These are phyloP conservation scores for Obba rivulosa DNA, from an alignment of 768 basidiomycete genomes.

Conservation along the genomic window DNA sequence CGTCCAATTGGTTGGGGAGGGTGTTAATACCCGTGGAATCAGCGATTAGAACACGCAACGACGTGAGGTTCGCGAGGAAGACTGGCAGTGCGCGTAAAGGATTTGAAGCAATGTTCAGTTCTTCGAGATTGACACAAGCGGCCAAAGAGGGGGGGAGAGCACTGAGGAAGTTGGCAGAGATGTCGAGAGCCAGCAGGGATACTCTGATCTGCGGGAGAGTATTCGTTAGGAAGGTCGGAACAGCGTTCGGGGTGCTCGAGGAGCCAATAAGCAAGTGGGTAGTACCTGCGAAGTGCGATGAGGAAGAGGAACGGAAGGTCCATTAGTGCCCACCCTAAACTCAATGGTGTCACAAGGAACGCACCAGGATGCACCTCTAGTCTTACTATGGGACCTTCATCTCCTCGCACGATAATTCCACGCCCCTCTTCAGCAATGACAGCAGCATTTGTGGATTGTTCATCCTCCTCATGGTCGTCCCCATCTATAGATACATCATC, in stretches of 20 bases:
- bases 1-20: constrained; percentile 68
- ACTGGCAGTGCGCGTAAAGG: constrained; percentile 87
- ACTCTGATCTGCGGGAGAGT: constrained; percentile 67
- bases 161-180: constrained; percentile 82
- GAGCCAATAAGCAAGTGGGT: constrained; percentile 92
- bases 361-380: constrained; percentile 71
- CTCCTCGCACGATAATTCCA: constrained; percentile 75
- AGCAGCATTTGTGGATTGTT: constrained; percentile 71
- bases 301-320: not conserved
- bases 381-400: constrained; percentile 52
- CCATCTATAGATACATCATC: constrained; percentile 37
- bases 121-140: constrained; percentile 79
- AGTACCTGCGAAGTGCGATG: constrained; percentile 52
- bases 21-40: constrained; percentile 81
- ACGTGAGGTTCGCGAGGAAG: constrained; percentile 71
- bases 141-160: constrained; percentile 80
- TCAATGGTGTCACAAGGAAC: constrained; percentile 18
- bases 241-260: constrained; percentile 67
- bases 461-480: constrained; percentile 44
- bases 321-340: not conserved
- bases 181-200: constrained; percentile 87
- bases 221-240: constrained; percentile 68
- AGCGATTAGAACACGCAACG: constrained; percentile 86
- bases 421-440: constrained; percentile 81
- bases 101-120: constrained; percentile 90